Base-by-base conservation (phyloP, 495 filamentous ascomycete genomes). In the Lasiosphaeria miniovina region DNA sequence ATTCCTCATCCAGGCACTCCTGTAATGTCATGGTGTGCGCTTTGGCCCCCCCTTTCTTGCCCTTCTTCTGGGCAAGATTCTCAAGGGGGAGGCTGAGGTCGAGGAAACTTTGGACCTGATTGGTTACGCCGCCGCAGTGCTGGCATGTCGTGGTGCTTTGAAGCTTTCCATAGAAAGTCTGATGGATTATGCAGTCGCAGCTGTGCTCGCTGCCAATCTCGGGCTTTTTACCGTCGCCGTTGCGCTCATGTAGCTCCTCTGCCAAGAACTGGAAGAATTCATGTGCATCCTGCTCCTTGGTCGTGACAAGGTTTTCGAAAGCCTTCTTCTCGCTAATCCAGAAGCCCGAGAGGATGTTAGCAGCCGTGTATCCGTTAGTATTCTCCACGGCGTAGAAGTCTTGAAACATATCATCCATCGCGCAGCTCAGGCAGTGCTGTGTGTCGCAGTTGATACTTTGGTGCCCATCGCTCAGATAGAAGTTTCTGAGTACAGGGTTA, bases 201-300 rank as follows among this genome's bases (percentile, higher is more conserved):
- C 67, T 79, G 58, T 85, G 84, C 50, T 84, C 82, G 59, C 87
- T 84, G 62, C 77, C 74, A 50, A 67, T 77, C 59, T 84, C 80
- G 6, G 76, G 74, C 61, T 72, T 79, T 63, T 77, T 79, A 36
- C 80, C 80, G 55, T 82, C 81, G 4, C 83, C 80, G 66, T 87
- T 88, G 50, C 84, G 83, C 59, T 83, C 77, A 59, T 96, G 92
- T 2, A 97, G 82, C 66, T 91, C 85, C 72, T 96, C 91, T 40
- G 93, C 85, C 4, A 97, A 80, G 68, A 95, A 96, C 68, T 94
- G 90, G 75, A 96, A 91, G 72, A 93, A 97, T 68, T 97, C 93
- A 70, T 97, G 92, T 2, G 92, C 91, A 69, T 97, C 93, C 74
- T 96, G 93, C 72, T 96, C 91, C 60, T 90, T 87, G 65, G 93